Evolutionary conservation across 495 filamentous ascomycete genomes (phyloP).

Genomic region (Aspergillus sparsus): DNA sequence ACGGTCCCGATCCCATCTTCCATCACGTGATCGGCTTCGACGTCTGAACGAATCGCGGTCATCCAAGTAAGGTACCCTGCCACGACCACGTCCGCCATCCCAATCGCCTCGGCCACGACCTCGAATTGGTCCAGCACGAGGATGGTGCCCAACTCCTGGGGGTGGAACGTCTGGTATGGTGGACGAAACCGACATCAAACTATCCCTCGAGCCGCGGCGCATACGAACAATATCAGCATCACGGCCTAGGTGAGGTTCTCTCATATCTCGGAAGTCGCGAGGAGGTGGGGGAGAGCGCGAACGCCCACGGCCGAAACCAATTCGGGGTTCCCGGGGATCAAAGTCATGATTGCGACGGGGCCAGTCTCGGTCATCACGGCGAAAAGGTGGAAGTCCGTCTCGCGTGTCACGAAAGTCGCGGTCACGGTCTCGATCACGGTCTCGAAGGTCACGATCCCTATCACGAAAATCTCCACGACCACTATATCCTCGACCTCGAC

Average conservation of each 20-base stretch:
- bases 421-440: slow-evolving; percentile 46
- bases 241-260: slow-evolving; percentile 39
- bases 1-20: slow-evolving; percentile 52
- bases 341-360: slow-evolving; percentile 41
- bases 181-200: slow-evolving; percentile 67
- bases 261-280: slow-evolving; percentile 53
- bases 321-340: slow-evolving; percentile 43
- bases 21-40: slow-evolving; percentile 71
- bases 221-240: slow-evolving; percentile 49
- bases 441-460: slow-evolving; percentile 54
- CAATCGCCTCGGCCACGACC: slow-evolving; percentile 68
- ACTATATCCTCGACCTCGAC: slow-evolving; percentile 49
- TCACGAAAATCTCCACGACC: slow-evolving; percentile 64
- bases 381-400: slow-evolving; percentile 35
- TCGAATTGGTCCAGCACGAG: slow-evolving; percentile 58
- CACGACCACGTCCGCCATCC: slow-evolving; percentile 61
- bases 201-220: slow-evolving; percentile 60
- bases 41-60: slow-evolving; percentile 60
- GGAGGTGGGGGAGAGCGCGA: slow-evolving; percentile 45
- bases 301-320: slow-evolving; percentile 46
- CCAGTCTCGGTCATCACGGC: slow-evolving; percentile 47
- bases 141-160: slow-evolving; percentile 46
- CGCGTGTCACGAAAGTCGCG: slow-evolving; percentile 42
- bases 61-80: slow-evolving; percentile 55
- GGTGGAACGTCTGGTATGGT: slow-evolving; percentile 64